Conservation (phyloP, 176 grass and related monocot species). For the Phragmites australis region DNA sequence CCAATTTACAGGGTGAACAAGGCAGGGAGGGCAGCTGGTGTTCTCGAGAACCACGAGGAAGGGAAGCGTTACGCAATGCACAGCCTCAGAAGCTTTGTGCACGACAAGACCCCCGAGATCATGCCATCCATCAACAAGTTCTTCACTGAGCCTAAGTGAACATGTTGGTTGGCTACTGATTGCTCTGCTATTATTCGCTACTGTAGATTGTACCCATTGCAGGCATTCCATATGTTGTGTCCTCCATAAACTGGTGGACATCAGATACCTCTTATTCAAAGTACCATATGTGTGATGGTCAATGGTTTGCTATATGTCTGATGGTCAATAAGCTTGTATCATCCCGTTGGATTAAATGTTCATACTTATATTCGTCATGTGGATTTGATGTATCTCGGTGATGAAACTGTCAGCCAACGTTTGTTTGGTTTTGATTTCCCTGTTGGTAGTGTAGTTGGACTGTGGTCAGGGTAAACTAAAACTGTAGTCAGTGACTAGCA, state of each 20-base stretch:
- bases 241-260: slow-evolving; percentile 35
- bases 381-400: not conserved
- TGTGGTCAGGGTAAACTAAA: not conserved
- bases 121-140: slow-evolving; percentile 81
- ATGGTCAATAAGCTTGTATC: not conserved
- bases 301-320: slow-evolving; percentile 25
- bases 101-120: slow-evolving; percentile 67
- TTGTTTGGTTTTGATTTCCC: not conserved
- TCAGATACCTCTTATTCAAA: slow-evolving; percentile 20
- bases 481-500: no score
- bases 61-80: slow-evolving; percentile 66
- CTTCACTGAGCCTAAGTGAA: slow-evolving; percentile 72
- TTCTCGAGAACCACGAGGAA: slow-evolving; percentile 78
- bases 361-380: not conserved
- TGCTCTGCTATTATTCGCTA: slow-evolving; percentile 9
- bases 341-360: not conserved
- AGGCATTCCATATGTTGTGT: slow-evolving; percentile 18
- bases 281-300: slow-evolving; percentile 8
- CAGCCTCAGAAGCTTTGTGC: slow-evolving; percentile 61
- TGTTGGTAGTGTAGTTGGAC: not conserved
- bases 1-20: slow-evolving; percentile 71
- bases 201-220: slow-evolving; percentile 1
- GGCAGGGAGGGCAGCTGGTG: slow-evolving; percentile 62
- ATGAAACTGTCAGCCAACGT: not conserved
- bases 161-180: not conserved